Conservation (phyloP, 495 filamentous ascomycete genomes). For the Tuber melanosporum region DNA sequence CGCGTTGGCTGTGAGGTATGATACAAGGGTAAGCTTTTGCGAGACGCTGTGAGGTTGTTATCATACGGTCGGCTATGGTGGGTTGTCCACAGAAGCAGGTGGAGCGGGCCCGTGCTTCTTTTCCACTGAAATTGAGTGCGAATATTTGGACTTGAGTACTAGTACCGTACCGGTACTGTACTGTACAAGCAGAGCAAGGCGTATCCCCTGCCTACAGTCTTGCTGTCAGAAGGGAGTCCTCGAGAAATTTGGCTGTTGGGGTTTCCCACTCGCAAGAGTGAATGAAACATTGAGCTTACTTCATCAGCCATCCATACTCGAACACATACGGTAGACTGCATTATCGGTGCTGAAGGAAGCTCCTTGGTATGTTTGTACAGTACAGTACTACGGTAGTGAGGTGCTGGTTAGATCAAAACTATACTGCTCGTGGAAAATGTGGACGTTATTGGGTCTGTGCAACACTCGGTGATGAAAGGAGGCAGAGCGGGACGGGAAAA, state of each 20-base stretch:
- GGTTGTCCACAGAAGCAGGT: background rate
- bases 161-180: too few species aligned
- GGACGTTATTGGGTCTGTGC: background rate
- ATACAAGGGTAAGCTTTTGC: background rate
- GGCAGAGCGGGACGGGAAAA: background rate
- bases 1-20: background rate
- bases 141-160: background rate
- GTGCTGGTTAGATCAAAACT: background rate
- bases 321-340: too few species aligned
- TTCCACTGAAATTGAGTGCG: background rate
- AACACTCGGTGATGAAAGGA: constrained; percentile 1
- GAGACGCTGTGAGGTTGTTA: background rate
- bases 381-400: background rate
- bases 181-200: background rate
- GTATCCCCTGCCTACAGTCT: background rate
- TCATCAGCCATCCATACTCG: background rate
- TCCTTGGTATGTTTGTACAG: background rate
- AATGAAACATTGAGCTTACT: background rate
- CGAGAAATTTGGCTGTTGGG: background rate
- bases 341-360: background rate
- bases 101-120: background rate
- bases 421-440: background rate
- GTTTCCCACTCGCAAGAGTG: background rate
- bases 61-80: background rate
- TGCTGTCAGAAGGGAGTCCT: background rate